A percentile compares a stretch with the other conserved stretches of the same genome.
Evolutionary conservation across 768 basidiomycete species (phyloP).

Genomic region (Cubamyces sp.): DNA sequence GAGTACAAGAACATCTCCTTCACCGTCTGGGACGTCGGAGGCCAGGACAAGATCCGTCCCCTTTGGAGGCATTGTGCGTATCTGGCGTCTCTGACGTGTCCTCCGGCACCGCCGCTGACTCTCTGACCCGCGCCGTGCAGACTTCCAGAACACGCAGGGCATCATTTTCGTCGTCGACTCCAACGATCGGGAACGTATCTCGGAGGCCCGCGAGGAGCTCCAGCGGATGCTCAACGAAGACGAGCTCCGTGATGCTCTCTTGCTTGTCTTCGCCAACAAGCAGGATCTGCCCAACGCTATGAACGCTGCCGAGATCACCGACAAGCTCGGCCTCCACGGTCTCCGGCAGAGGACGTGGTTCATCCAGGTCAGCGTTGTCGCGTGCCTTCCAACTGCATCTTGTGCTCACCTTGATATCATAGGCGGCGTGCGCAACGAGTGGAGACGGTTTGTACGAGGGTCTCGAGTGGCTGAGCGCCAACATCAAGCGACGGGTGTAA

Average conservation of each 20-base stretch:
- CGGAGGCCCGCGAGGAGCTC: conserved; percentile 97
- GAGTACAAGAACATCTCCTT: conserved; percentile 99
- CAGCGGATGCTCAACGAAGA: conserved; percentile 99
- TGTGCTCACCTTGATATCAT: conserved; percentile 4
- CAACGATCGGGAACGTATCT: conserved; percentile 99
- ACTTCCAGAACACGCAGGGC: conserved; percentile 99
- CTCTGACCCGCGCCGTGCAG: conserved; percentile 45
- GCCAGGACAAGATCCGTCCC: conserved; percentile 99
- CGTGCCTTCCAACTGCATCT: conserved; percentile 18
- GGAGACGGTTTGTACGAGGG: conserved; percentile 99
- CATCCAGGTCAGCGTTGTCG: conserved; percentile 70
- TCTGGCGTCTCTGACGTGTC: conserved; percentile 24
- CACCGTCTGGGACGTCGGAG: conserved; percentile 99
- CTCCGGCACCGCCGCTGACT: conserved; percentile 19
- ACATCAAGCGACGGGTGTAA: conserved; percentile 86
- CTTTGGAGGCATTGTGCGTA: conserved; percentile 99
- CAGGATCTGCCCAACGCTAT: conserved; percentile 99
- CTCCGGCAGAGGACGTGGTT: conserved; percentile 98
- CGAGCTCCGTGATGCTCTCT: conserved; percentile 96
- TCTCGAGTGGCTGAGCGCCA: conserved; percentile 93
- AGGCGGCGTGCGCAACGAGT: conserved; percentile 98
- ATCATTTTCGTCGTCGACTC: conserved; percentile 99
- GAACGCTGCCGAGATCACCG: conserved; percentile 99
- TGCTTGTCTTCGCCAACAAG: conserved; percentile 99
- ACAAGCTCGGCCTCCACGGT: conserved; percentile 98